Conservation (phyloP, 164 flowering plant species). For the Piper betle region DNA sequence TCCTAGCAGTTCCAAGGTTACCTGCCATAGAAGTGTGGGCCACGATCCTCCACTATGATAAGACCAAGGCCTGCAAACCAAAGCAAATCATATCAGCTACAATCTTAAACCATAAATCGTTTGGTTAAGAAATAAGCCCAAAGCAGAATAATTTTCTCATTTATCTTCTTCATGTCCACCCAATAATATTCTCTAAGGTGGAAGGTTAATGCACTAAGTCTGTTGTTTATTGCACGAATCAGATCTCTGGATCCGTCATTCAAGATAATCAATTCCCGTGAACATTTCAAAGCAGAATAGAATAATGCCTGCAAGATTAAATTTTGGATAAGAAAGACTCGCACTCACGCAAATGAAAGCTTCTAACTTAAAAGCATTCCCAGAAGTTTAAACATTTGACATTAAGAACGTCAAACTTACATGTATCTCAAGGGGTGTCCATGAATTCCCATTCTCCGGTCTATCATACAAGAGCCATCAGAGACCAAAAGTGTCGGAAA, state of each 20-base stretch:
- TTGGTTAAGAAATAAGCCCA: neutral
- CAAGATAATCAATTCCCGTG: conserved; percentile 73
- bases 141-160: conserved; percentile 57
- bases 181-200: conserved; percentile 19
- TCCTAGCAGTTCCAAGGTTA: conserved; percentile 13
- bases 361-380: too few species aligned
- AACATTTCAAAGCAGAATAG: conserved; percentile 65
- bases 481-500: conserved; percentile 84
- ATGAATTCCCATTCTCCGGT: conserved; percentile 91
- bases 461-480: conserved; percentile 97
- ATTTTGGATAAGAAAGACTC: neutral
- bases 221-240: conserved; percentile 59
- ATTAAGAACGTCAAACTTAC: conserved; percentile 12
- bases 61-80: conserved; percentile 75
- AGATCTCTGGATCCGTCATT: conserved; percentile 64
- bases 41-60: conserved; percentile 96
- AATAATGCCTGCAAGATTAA: conserved; percentile 53
- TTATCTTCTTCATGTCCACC: conserved; percentile 75
- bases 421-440: conserved; percentile 95
- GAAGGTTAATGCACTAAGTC: conserved; percentile 85
- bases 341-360: too few species aligned
- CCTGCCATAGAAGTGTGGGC: conserved; percentile 97
- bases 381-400: too few species aligned
- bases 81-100: neutral
- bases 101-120: neutral